Base-by-base conservation (phyloP, 495 filamentous ascomycete genomes). In the Trichocladium uniseriatum region DNA sequence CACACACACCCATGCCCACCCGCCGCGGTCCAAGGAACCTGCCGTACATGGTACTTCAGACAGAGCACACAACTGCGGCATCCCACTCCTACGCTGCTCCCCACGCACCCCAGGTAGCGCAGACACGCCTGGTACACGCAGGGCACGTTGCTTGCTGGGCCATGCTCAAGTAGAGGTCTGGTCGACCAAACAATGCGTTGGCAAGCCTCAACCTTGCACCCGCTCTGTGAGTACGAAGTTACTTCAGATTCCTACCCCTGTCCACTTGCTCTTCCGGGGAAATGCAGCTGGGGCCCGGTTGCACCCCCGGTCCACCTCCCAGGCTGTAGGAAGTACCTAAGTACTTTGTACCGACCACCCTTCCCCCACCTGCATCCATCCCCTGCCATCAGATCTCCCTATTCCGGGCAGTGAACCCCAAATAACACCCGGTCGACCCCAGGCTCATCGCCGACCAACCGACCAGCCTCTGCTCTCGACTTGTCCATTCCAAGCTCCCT, bases 131-230 rank as follows among this genome's bases (percentile, higher is more conserved):
- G 43, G 45, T 35, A 59, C 49, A 34, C 21, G 29, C 38, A 9
- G 32, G 45, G 40, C 49, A 55, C 22, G 47, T 41, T 50, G 47
- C 32, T 47, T 44, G 34, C 42, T 37, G 18, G 21, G 29, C 40
- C 44, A 36, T 49, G 22, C 37, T 31, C 19, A 51, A 41, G 57
- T 47, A 51, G 39, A 49, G 27, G 35, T 49, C 53, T 37, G 38
- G 53, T 51, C 47, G 27, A 54, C 53, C 57, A 57, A 54, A 56
- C 54, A 53, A 50, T 55, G 55, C 45, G 56, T 43, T 64, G 60
- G 53, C 58, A 59, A 18, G 22, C 48, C 32, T 48, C 35, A 19
- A 49, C 50, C 45, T 56, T 58, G 52, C 40, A 52, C 46, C 57
- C 43, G 39, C 24, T 14, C 39, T 24, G 32, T n/a, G n/a, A n/a